These are phyloP conservation scores for Spergularia marina DNA, from an alignment of 148 eudicot species.

Conservation along the genomic window DNA sequence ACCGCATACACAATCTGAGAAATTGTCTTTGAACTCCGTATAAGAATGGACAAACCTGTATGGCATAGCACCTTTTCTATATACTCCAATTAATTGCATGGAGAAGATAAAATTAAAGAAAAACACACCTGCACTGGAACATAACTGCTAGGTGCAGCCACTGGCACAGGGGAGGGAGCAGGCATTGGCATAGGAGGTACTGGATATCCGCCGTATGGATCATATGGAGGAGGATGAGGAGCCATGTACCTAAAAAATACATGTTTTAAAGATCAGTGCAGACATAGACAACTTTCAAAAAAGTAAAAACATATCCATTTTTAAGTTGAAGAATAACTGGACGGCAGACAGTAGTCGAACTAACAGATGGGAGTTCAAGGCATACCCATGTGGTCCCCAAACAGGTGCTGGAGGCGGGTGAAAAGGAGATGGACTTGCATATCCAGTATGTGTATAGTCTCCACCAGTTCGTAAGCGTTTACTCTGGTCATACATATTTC, in stretches of 20 bases:
- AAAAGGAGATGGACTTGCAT: conserved; percentile 85
- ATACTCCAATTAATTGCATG: neutral
- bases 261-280: neutral
- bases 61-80: neutral
- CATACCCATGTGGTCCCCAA: conserved; percentile 92
- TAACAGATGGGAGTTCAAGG: conserved; percentile 4
- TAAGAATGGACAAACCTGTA: neutral
- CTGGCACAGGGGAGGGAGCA: conserved; percentile 52
- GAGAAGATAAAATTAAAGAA: neutral
- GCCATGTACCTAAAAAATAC: conserved; percentile 67
- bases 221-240: conserved; percentile 84
- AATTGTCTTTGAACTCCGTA: neutral
- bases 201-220: conserved; percentile 81
- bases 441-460: conserved; percentile 81
- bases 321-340: conserved; percentile 1
- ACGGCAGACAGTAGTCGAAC: neutral
- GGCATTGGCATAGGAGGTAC: conserved; percentile 82
- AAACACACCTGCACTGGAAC: conserved; percentile 71
- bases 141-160: conserved; percentile 84
- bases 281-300: neutral
- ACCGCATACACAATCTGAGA: neutral
- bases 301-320: neutral
- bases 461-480: conserved; percentile 92
- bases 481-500: conserved; percentile 80
- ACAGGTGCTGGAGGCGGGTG: conserved; percentile 94